Conservation (phyloP, 129 eudicot species). For the Artemisia tridentata region DNA sequence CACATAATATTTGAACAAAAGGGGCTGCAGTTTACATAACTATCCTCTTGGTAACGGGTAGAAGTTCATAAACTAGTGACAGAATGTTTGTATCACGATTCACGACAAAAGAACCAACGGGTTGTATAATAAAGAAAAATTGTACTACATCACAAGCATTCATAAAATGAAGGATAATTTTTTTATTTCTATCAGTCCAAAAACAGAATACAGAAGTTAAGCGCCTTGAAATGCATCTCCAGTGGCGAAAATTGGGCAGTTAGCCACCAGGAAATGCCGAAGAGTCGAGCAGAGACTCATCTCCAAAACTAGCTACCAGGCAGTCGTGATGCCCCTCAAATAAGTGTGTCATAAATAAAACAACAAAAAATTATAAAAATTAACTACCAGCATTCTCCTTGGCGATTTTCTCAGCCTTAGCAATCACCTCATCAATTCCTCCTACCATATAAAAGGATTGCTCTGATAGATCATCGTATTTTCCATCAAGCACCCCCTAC, state of each 20-base stretch:
- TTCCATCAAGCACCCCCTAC: slow-evolving; percentile 93
- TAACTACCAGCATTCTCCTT: slow-evolving; percentile 51
- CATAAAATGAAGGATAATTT: slow-evolving; percentile 11
- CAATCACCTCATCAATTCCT: slow-evolving; percentile 90
- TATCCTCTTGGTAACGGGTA: too few species aligned
- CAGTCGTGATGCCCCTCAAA: slow-evolving; percentile 27
- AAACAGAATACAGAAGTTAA: slow-evolving; percentile 22
- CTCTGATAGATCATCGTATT: slow-evolving; percentile 84
- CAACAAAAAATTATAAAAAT: slow-evolving; percentile 11
- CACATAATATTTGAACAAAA: too few species aligned
- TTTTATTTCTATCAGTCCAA: slow-evolving; percentile 27
- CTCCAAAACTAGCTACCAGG: background rate
- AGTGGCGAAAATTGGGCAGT: slow-evolving; percentile 20
- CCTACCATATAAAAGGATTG: slow-evolving; percentile 97
- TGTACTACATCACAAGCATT: background rate
- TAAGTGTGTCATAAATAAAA: slow-evolving; percentile 5
- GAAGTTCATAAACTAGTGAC: too few species aligned
- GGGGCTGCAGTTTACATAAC: too few species aligned
- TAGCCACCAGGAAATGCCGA: slow-evolving; percentile 15
- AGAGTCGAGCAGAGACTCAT: slow-evolving; percentile 8
- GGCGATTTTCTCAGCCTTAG: slow-evolving; percentile 85
- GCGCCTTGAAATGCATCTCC: slow-evolving; percentile 27
- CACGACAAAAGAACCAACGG: too few species aligned
- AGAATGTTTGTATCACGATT: too few species aligned
- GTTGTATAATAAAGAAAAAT: background rate